These are phyloP conservation scores for Pulicaria dysenterica DNA, from an alignment of 129 eudicot genomes.

Conservation along the genomic window DNA sequence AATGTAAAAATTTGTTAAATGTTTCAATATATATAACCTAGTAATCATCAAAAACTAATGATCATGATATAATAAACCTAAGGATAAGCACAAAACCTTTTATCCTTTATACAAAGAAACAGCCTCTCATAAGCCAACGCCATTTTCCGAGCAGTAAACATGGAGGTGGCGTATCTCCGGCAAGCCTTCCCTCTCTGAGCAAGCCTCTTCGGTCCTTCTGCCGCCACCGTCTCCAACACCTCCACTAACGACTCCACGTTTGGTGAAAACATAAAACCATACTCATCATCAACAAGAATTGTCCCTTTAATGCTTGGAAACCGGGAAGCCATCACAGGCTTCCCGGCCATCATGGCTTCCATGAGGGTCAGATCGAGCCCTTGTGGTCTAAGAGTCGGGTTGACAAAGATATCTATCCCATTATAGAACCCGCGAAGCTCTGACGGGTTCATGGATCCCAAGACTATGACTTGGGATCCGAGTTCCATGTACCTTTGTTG, in stretches of 20 bases:
- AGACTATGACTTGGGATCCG: constrained; percentile 75
- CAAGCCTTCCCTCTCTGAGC: constrained; percentile 80
- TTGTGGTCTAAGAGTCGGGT: constrained; percentile 90
- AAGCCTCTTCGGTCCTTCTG: constrained; percentile 66
- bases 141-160: constrained; percentile 93
- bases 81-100: constrained; percentile 67
- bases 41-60: constrained; percentile 1
- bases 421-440: constrained; percentile 78
- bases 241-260: constrained; percentile 69
- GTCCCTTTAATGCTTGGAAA: constrained; percentile 94
- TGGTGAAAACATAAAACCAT: constrained; percentile 88
- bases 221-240: constrained; percentile 64
- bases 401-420: constrained; percentile 83
- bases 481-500: constrained; percentile 63
- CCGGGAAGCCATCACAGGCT: constrained; percentile 88
- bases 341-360: constrained; percentile 99
- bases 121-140: constrained; percentile 90
- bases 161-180: constrained; percentile 58
- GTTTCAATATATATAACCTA: constrained; percentile 29
- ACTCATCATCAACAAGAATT: constrained; percentile 67
- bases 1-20: constrained; percentile 14
- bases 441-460: constrained; percentile 76
- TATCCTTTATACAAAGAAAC: constrained; percentile 82
- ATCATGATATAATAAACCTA: constrained; percentile 30
- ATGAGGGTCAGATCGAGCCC: constrained; percentile 94